Evolutionary conservation across 1,139 yeast species (phyloP).

Genomic region (Yarrowia galli): DNA sequence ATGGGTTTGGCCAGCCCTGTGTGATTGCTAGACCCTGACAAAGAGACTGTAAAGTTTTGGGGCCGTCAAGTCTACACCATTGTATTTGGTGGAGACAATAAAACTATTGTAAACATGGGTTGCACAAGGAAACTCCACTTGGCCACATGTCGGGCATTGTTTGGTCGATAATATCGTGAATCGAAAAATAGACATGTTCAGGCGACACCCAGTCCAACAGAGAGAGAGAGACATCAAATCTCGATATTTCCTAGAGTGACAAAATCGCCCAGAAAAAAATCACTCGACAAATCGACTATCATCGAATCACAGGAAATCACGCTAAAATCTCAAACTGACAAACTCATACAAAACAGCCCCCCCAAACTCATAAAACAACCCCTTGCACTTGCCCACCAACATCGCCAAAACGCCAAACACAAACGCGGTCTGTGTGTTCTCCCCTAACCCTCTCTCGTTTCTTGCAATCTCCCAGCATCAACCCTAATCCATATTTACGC

Average conservation of each 20-base stretch:
- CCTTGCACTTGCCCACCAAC: constrained; percentile 1
- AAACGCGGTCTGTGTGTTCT: too few relatives aligned
- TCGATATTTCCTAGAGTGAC: too few relatives aligned
- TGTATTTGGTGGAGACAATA: constrained; percentile 37
- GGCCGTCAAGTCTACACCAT: constrained; percentile 24
- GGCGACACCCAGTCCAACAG: too few relatives aligned
- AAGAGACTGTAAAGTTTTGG: constrained; percentile 38
- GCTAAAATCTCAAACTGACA: too few relatives aligned
- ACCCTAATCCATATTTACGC: constrained; percentile 34
- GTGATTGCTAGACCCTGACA: constrained; percentile 38
- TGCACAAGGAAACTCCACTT: not conserved
- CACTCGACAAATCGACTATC: too few relatives aligned
- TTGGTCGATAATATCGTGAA: not conserved
- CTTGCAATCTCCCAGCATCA: not conserved
- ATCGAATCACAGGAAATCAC: too few relatives aligned
- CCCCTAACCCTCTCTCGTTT: not conserved
- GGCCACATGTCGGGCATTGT: constrained; percentile 1
- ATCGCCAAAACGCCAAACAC: too few relatives aligned
- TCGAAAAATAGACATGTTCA: too few relatives aligned
- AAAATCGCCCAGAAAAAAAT: not conserved
- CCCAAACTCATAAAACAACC: too few relatives aligned
- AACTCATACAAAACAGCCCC: too few relatives aligned
- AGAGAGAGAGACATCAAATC: too few relatives aligned
- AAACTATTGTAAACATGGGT: constrained; percentile 29
- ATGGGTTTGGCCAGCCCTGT: constrained; percentile 34